Base-by-base conservation (phyloP, 768 basidiomycete genomes). In the Pleurotus pulmonarius region DNA sequence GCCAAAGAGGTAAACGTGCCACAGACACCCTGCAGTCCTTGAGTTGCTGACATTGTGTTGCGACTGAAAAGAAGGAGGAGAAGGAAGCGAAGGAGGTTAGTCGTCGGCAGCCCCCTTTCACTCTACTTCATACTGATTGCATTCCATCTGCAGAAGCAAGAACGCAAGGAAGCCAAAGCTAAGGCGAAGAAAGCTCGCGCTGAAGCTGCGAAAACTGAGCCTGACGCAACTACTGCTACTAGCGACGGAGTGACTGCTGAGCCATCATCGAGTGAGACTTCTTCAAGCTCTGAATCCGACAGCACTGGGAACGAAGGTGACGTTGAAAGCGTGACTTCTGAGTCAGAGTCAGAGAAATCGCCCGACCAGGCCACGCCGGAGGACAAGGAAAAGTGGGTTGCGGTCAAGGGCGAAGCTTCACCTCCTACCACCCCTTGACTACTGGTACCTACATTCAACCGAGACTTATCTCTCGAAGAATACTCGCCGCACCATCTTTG, bases 301-400 rank as follows among this genome's bases (percentile, higher is more conserved):
- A 76, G 68, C 65, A 84, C 78, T 15, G 83, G 82, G 12, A 79
- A 79, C 52, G 90, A 90, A 57, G 87, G 85, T 6, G 90, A 91
- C 64, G 82, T 82, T 20, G 89, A 86, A 65, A 88, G 87, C 64
- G 73, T 87, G 60, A 86, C 87, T 3, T 88, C 87, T 34, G 89
- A 90, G 63, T 87, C 88, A 54, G 88, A 89, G 64, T 65, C 67
- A 18, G 80, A 84, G 40, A 81, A 80, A 63, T 61, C 65, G 16
- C 67, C 65, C 44, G 67, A 64, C 55, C 67, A 65, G 55, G 63
- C 59, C 18, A 67, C 67, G 45, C 70, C 65, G 26, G 70, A 75
- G 40, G 68, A 61, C 46, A 68, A 79, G 66, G 88, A 91, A 65
- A 89, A 87, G 66, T 92, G 90, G 90, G 82, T 91, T 49, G 75